Conservation (phyloP, 495 filamentous ascomycete genomes). For the Pyrenula massariospora region DNA sequence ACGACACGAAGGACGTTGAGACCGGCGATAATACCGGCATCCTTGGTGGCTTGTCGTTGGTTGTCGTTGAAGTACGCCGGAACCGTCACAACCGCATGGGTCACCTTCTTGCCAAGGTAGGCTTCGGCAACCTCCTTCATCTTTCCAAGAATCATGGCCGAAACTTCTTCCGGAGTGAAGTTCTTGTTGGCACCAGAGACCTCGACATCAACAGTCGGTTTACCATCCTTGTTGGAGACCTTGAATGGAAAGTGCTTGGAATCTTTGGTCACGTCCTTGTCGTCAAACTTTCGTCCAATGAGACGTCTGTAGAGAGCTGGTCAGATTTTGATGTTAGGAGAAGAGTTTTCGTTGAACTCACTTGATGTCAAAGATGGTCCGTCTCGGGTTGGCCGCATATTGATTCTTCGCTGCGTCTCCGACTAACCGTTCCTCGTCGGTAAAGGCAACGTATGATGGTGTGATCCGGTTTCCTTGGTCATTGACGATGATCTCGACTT, state of each 20-base stretch:
- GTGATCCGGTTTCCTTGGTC: slow-evolving; percentile 99
- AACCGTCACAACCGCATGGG: slow-evolving; percentile 94
- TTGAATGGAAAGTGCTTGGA: slow-evolving; percentile 89
- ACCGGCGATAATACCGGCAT: slow-evolving; percentile 87
- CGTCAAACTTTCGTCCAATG: slow-evolving; percentile 79
- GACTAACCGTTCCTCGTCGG: slow-evolving; percentile 91
- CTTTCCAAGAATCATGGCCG: slow-evolving; percentile 79
- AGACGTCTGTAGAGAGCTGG: slow-evolving; percentile 48
- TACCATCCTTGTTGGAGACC: slow-evolving; percentile 69
- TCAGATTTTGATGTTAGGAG: slow-evolving; percentile 13
- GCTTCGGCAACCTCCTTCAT: slow-evolving; percentile 96
- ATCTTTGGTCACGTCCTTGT: slow-evolving; percentile 76
- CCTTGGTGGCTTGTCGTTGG: slow-evolving; percentile 96
- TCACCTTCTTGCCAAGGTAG: slow-evolving; percentile 90
- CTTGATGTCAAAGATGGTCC: slow-evolving; percentile 92
- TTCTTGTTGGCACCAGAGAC: slow-evolving; percentile 61
- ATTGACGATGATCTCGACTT: slow-evolving; percentile 95
- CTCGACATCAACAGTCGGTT: slow-evolving; percentile 69
- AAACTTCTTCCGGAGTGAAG: slow-evolving; percentile 81
- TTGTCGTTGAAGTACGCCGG: slow-evolving; percentile 99
- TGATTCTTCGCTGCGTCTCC: slow-evolving; percentile 99
- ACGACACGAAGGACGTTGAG: slow-evolving; percentile 96
- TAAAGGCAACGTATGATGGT: slow-evolving; percentile 97
- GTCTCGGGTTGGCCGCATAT: slow-evolving; percentile 80
- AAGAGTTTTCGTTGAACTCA: slow-evolving; percentile 32